Evolutionary conservation across 1,284 basidiomycete genomes (phyloP).

Genomic region (Puccinia polysora): DNA sequence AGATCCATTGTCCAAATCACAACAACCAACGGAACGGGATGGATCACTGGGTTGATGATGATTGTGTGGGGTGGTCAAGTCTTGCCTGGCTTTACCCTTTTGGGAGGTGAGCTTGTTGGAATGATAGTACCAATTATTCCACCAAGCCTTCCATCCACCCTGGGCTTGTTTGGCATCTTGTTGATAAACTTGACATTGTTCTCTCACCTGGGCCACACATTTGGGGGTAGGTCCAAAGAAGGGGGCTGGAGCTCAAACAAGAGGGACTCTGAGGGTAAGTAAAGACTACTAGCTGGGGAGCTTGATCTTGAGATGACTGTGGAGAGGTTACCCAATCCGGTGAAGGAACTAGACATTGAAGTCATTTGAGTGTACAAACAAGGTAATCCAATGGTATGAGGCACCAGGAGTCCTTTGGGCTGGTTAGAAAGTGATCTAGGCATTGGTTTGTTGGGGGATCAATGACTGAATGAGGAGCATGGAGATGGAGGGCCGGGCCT

Average conservation of each 20-base stretch:
- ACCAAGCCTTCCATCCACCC: constrained; percentile 43
- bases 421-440: background rate
- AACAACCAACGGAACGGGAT: background rate
- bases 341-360: constrained; percentile 21
- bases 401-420: background rate
- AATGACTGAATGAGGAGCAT: constrained; percentile 9
- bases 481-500: constrained; percentile 12
- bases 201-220: constrained; percentile 32
- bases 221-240: constrained; percentile 38
- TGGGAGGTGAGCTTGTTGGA: constrained; percentile 16
- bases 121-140: constrained; percentile 40
- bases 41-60: constrained; percentile 5
- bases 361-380: background rate
- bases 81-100: constrained; percentile 26
- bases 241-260: constrained; percentile 34
- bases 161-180: constrained; percentile 31
- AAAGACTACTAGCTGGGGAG: constrained; percentile 34
- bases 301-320: constrained; percentile 30
- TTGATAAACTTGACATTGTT: constrained; percentile 31
- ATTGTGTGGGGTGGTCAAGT: background rate
- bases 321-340: constrained; percentile 1
- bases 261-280: constrained; percentile 32
- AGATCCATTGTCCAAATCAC: constrained; percentile 31
- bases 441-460: constrained; percentile 8
- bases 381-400: background rate